Evolutionary conservation across 768 basidiomycete species (phyloP).

Genomic region (Boletus rufocinnamomeus): DNA sequence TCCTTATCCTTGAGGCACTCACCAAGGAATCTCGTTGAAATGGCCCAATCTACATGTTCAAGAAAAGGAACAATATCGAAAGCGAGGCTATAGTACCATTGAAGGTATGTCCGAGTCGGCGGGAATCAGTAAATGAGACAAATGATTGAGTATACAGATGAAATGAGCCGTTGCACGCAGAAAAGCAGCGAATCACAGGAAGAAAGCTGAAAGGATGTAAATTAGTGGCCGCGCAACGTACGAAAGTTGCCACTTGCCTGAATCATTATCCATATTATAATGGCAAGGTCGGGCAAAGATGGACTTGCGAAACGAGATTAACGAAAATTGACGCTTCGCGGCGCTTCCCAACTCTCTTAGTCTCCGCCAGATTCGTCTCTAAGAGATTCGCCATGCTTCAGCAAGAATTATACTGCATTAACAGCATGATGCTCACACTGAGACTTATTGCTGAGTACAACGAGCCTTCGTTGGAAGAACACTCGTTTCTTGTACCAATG

Average conservation of each 20-base stretch:
- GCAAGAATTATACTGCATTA: neutral
- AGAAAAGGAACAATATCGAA: slow-evolving; percentile 7
- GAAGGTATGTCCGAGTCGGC: neutral
- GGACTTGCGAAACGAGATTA: slow-evolving; percentile 17
- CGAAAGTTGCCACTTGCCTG: slow-evolving; percentile 19
- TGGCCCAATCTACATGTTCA: neutral
- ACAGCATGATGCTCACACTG: slow-evolving; percentile 14
- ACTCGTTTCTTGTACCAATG: neutral
- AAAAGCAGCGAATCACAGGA: slow-evolving; percentile 8
- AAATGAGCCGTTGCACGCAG: neutral
- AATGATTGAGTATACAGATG: slow-evolving; percentile 1
- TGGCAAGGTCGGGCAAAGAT: slow-evolving; percentile 24
- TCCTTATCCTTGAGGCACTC: slow-evolving; percentile 8
- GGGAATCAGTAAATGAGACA: slow-evolving; percentile 1
- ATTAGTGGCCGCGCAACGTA: neutral
- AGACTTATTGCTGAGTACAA: slow-evolving; percentile 9
- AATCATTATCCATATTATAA: slow-evolving; percentile 19
- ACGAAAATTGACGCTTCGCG: slow-evolving; percentile 19
- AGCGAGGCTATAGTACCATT: slow-evolving; percentile 1
- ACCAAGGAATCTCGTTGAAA: slow-evolving; percentile 1
- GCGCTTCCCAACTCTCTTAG: slow-evolving; percentile 15
- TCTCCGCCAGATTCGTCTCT: slow-evolving; percentile 25
- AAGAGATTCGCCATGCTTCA: neutral
- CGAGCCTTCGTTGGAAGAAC: slow-evolving; percentile 12
- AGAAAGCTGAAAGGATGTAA: slow-evolving; percentile 16